Evolutionary conservation across 1,284 basidiomycete genomes (phyloP).

Genomic region (Gymnopus androsaceus): DNA sequence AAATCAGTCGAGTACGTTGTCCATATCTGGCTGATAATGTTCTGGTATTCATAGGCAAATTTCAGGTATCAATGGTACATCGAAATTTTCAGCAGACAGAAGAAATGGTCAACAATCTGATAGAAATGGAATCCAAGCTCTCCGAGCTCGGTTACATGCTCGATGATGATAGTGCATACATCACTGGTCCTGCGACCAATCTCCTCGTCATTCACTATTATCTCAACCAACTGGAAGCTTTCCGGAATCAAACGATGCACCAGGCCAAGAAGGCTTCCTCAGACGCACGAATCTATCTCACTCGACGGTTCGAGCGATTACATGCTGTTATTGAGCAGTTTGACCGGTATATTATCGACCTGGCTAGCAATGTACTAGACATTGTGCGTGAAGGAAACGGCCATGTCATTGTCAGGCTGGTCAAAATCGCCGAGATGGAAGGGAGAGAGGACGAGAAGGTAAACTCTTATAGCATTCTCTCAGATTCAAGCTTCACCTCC

Average conservation of each 20-base stretch:
- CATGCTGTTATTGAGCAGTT: conserved; percentile 82
- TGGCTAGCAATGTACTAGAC: conserved; percentile 79
- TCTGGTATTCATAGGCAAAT: conserved; percentile 13
- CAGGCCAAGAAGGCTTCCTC: conserved; percentile 86
- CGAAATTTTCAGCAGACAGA: conserved; percentile 94
- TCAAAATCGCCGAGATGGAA: conserved; percentile 95
- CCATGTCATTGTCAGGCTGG: conserved; percentile 85
- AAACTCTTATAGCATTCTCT: conserved; percentile 14
- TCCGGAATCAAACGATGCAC: conserved; percentile 92
- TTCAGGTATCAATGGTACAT: conserved; percentile 91
- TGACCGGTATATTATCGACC: conserved; percentile 82
- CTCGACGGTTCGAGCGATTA: conserved; percentile 86
- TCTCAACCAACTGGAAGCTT: conserved; percentile 86
- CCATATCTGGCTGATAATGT: not conserved
- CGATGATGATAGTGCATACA: conserved; percentile 67
- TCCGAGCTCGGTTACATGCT: conserved; percentile 81
- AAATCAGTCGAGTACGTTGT: conserved; percentile 81
- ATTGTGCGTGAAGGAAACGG: conserved; percentile 80
- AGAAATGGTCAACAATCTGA: conserved; percentile 91
- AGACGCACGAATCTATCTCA: conserved; percentile 67
- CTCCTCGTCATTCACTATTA: conserved; percentile 91
- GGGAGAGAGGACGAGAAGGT: conserved; percentile 95
- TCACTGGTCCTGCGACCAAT: conserved; percentile 84
- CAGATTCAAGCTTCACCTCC: not conserved
- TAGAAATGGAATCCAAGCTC: conserved; percentile 87